These are phyloP conservation scores for Populus hybrid DNA, from an alignment of 441 rosid species.

Conservation along the genomic window DNA sequence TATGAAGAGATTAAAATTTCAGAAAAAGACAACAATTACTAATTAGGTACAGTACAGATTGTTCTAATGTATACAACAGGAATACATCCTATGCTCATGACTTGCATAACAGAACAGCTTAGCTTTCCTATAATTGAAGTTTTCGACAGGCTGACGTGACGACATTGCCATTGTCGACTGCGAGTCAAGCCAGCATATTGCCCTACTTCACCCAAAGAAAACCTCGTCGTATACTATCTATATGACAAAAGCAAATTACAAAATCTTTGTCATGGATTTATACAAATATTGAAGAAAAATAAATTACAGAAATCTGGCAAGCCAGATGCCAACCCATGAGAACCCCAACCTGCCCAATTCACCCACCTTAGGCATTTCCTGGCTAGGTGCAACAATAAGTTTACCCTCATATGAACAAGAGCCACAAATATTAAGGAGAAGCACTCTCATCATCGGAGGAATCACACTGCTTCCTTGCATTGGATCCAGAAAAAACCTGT, in stretches of 20 bases:
- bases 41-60: conserved; percentile 1
- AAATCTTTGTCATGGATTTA: conserved; percentile 43
- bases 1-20: not conserved
- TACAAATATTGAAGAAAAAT: conserved; percentile 32
- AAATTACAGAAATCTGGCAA: conserved; percentile 33
- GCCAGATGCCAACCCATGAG: not conserved
- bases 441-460: conserved; percentile 54
- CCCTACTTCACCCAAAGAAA: conserved; percentile 22
- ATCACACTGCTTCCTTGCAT: conserved; percentile 38
- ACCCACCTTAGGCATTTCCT: conserved; percentile 19
- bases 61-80: not conserved
- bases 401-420: conserved; percentile 9
- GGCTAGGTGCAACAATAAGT: conserved; percentile 16
- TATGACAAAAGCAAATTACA: conserved; percentile 31
- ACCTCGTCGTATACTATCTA: conserved; percentile 33
- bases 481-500: conserved; percentile 42
- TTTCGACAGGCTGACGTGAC: conserved; percentile 13
- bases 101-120: conserved; percentile 4
- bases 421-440: conserved; percentile 35
- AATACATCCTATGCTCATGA: conserved; percentile 1
- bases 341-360: conserved; percentile 24
- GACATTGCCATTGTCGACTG: not conserved
- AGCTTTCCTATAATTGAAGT: conserved; percentile 9
- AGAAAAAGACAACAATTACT: not conserved
- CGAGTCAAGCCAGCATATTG: conserved; percentile 11